Base-by-base conservation (phyloP, 495 filamentous ascomycete genomes). In the Pyrenula massariospora region DNA sequence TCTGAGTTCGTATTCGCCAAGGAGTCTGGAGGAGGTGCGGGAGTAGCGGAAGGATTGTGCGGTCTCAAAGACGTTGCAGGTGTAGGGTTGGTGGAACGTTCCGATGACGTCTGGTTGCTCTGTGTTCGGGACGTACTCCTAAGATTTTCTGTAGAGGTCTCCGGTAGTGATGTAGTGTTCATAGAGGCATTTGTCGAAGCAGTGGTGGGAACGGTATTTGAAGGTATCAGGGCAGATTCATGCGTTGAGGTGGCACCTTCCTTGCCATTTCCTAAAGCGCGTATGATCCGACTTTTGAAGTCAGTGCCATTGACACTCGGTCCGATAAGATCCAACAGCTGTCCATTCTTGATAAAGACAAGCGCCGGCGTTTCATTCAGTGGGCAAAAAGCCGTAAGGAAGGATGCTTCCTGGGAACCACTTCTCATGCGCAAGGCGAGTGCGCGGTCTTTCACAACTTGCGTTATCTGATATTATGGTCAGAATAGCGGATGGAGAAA, bases 331-430 rank as follows among this genome's bases (percentile, higher is more conserved):
- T 87, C 83, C 56, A 82, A 78, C 20, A 86, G 62, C 57, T 15
- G 5, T 15, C 31, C 83, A 23, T 68, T 88, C 86, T 78, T 76
- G 56, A 96, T 90, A 3, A 95, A 68, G 11, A 96, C 76, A 1
- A 94, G 67, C 3, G 87, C 83, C 0, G 92, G 93, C 50, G 83
- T 83, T 53, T 79, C 80, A 1, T 78, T 73, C 8, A 95, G 68
- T 0, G 88, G 87, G 62, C 85, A 95, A 63, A 95, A 84, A 2
- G 88, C 87, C 2, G 84, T 77, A 3, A 97, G 73, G 60, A 86
- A 93, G 1, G 79, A 81, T 12, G 89, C 89, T 70, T 96, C 92
- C 56, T 83, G 76, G 12, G 84, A 89, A 11, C 82, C 86, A 20
- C 83, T 79, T 22, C 70, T 68, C 12, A 96, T 74, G 54, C 84